Base-by-base conservation (phyloP, 306 rosid genomes). In the Quillaja saponaria region DNA sequence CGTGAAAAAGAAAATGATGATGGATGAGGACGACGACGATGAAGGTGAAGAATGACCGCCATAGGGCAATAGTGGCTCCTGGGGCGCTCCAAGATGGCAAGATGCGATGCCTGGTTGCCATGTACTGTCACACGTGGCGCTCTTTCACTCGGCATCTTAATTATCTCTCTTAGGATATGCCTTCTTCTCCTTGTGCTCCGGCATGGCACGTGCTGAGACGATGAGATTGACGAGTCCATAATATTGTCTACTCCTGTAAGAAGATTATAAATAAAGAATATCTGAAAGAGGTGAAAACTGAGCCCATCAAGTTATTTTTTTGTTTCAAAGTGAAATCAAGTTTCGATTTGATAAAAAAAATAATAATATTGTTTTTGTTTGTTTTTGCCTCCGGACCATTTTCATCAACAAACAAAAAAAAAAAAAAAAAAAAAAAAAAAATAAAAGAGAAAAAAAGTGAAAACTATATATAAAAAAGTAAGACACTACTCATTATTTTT, bases 91-190 rank as follows among this genome's bases (percentile, higher is more conserved):
- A 81, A 83, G 83, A 91, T 81, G 86, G 75, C 65, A 81, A 83
- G 83, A 91, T 81, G 86, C 83, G 81, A 78, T 86, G 82, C 77
- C 80, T 69, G 83, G 34, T 68, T 64, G 97, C 91, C 95, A 86
- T 78, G 96, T 86, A 77, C 68, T 46, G 69, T 73, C 39, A 55
- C 92, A 88, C 95, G 90, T 82, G 98, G 85, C 95, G 79, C 68
- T 46, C 31, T 25, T 25, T 25, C 31, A 25, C 60, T 58, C 40
- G 37, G 97, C 85, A 91, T 88, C 80, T 86, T 78, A 64, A 76
- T 83, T 83, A 78, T 90, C 84, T 72, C 68, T 57, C 52, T 8
- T 6, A 16, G 90, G 50, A 88, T 86, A 88, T 91, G 88, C 96
- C 68, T n/a, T n/a, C 20, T 45, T 56, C 14, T 13, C 8, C 37